Conservation (phyloP, 768 basidiomycete species). For the Boletus bicolor region DNA sequence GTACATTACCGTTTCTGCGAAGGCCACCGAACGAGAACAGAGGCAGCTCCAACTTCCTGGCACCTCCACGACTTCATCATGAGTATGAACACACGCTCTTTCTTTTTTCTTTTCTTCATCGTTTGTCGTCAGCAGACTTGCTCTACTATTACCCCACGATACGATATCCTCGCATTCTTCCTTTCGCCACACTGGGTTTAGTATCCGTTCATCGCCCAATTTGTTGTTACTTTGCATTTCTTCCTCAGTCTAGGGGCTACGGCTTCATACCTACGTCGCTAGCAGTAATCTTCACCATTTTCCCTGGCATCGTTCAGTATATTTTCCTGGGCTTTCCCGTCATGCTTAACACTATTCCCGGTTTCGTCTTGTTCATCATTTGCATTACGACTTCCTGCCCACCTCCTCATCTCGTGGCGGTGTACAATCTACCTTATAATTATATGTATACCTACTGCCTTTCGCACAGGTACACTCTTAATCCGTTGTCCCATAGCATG, state of each 20-base stretch:
- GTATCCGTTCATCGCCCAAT: conserved; percentile 22
- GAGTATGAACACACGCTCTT: conserved; percentile 19
- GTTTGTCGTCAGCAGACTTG: conserved; percentile 21
- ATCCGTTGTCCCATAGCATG: conserved; percentile 28
- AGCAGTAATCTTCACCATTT: conserved; percentile 29
- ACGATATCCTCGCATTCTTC: conserved; percentile 28
- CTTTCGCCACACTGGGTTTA: conserved; percentile 19
- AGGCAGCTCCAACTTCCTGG: conserved; percentile 26
- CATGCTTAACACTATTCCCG: conserved; percentile 27
- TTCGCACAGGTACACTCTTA: conserved; percentile 30
- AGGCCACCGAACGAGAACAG: conserved; percentile 64
- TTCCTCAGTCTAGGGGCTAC: conserved; percentile 15
- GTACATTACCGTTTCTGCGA: conserved; percentile 82
- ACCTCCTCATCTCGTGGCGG: conserved; percentile 24
- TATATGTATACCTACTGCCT: conserved; percentile 34
- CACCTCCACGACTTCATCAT: conserved; percentile 32
- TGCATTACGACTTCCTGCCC: conserved; percentile 26
- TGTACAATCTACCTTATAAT: conserved; percentile 37
- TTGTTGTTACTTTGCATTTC: conserved; percentile 22
- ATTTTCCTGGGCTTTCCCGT: conserved; percentile 20
- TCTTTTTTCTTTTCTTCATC: neutral
- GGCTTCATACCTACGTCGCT: conserved; percentile 30
- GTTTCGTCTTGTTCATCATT: conserved; percentile 23
- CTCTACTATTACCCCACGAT: conserved; percentile 25
- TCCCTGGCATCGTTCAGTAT: conserved; percentile 30